phyloP scores from a whole-genome alignment of 169 alveolate species.

The Cyclospora cayetanensis region DNA sequence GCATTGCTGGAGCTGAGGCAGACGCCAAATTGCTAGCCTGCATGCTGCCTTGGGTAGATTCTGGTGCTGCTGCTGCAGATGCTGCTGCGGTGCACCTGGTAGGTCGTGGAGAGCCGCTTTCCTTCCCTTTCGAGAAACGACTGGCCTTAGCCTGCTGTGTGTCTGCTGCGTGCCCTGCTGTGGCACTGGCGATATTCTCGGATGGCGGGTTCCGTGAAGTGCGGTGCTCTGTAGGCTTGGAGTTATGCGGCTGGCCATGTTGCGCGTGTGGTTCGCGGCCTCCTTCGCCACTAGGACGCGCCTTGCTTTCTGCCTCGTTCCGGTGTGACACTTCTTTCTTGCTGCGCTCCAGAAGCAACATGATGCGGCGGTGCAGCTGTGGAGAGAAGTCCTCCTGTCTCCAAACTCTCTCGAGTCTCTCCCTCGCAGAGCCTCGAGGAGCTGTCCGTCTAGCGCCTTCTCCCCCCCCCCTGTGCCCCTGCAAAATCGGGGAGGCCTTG shows the following conservation, averaged over 20 bases:
- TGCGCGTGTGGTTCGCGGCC: no score
- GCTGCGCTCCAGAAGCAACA: background rate
- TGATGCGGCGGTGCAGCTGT: background rate
- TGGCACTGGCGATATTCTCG: no score
- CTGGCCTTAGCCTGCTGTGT: no score
- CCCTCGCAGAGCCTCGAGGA: background rate
- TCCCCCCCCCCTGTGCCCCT: slow-evolving; percentile 20
- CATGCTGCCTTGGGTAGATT: background rate
- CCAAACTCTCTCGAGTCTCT: background rate
- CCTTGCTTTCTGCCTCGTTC: background rate
- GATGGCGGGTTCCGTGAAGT: no score
- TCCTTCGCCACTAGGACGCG: no score
- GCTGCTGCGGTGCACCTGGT: background rate
- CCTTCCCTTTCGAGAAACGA: no score
- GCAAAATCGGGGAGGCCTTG: background rate
- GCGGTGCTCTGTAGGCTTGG: no score
- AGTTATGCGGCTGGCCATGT: no score
- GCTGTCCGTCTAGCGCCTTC: background rate
- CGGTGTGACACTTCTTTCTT: background rate
- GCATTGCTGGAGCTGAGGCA: background rate
- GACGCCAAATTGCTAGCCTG: no score
- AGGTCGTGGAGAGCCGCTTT: no score
- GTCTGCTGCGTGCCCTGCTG: no score
- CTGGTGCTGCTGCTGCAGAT: slow-evolving; percentile 7
- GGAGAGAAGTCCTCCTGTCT: slow-evolving; percentile 1